Evolutionary conservation across 1,284 basidiomycete genomes (phyloP).

Genomic region (Mycena citricolor): DNA sequence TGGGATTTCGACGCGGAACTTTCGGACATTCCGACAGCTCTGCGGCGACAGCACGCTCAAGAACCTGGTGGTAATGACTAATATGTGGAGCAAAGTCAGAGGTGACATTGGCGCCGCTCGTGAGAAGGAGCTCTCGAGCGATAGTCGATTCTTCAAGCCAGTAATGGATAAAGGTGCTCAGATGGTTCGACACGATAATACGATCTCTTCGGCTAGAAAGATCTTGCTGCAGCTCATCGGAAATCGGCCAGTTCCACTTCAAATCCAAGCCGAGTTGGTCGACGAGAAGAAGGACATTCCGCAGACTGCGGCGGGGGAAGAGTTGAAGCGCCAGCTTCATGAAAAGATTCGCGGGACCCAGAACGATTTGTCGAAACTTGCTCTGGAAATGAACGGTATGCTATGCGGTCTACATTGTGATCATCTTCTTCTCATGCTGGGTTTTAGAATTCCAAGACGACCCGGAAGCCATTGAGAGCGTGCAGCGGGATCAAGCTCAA

Average conservation of each 20-base stretch:
- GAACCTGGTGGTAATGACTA: conserved; percentile 47
- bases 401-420: too few species aligned
- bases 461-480: too few species aligned
- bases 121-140: conserved; percentile 33
- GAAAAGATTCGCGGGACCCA: too few species aligned
- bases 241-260: conserved; percentile 33
- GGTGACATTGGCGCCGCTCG: conserved; percentile 35
- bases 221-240: conserved; percentile 35
- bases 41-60: conserved; percentile 43
- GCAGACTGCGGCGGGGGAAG: conserved; percentile 41
- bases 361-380: too few species aligned
- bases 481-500: too few species aligned
- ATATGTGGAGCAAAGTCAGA: conserved; percentile 43
- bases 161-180: conserved; percentile 38
- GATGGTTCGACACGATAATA: conserved; percentile 36
- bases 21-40: conserved; percentile 44
- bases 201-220: conserved; percentile 28
- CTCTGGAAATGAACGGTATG: too few species aligned
- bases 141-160: conserved; percentile 39
- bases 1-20: conserved; percentile 43
- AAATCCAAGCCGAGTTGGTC: conserved; percentile 43
- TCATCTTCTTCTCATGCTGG: too few species aligned
- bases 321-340: conserved; percentile 37
- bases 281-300: conserved; percentile 39
- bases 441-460: too few species aligned